phyloP scores from a whole-genome alignment of 2,329 filamentous ascomycete species.

The Triangularia verruculosa region DNA sequence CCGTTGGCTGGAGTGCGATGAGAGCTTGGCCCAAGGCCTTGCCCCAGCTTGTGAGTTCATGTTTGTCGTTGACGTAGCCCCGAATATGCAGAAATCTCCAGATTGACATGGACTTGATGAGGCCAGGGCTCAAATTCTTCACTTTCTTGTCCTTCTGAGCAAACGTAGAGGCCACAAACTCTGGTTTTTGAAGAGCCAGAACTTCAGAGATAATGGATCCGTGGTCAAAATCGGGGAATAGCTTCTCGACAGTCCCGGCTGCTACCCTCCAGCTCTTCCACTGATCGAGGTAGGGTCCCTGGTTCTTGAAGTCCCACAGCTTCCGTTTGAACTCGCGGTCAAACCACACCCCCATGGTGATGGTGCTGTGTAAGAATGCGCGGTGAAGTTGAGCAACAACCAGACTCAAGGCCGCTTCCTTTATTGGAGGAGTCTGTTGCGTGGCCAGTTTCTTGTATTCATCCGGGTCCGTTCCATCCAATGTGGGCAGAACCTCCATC shows the following conservation, averaged over 20 bases:
- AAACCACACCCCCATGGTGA: conserved; percentile 82
- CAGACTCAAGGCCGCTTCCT: conserved; percentile 73
- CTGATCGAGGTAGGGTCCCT: conserved; percentile 36
- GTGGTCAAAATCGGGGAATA: conserved; percentile 43
- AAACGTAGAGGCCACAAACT: conserved; percentile 69
- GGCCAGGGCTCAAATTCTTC: conserved; percentile 57
- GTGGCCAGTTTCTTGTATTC: conserved; percentile 80
- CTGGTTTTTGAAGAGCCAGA: conserved; percentile 62
- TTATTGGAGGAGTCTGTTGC: conserved; percentile 68
- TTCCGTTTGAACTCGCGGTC: conserved; percentile 64
- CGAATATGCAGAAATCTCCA: conserved; percentile 90
- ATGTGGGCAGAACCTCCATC: conserved; percentile 74
- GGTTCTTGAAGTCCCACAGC: conserved; percentile 56
- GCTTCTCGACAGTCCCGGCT: conserved; percentile 50
- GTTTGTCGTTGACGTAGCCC: conserved; percentile 75
- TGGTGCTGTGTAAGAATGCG: conserved; percentile 76
- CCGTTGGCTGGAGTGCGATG: conserved; percentile 55
- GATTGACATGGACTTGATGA: conserved; percentile 68
- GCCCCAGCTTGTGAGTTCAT: conserved; percentile 82
- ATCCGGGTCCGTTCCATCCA: conserved; percentile 76
- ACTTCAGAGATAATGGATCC: conserved; percentile 59
- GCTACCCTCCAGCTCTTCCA: conserved; percentile 70
- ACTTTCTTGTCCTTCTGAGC: conserved; percentile 51
- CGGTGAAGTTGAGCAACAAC: conserved; percentile 77
- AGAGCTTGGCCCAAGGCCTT: conserved; percentile 71